Evolutionary conservation across 371 early-diverging fungal genomes (phyloP).

Genomic region (Lichtheimia ornata): DNA sequence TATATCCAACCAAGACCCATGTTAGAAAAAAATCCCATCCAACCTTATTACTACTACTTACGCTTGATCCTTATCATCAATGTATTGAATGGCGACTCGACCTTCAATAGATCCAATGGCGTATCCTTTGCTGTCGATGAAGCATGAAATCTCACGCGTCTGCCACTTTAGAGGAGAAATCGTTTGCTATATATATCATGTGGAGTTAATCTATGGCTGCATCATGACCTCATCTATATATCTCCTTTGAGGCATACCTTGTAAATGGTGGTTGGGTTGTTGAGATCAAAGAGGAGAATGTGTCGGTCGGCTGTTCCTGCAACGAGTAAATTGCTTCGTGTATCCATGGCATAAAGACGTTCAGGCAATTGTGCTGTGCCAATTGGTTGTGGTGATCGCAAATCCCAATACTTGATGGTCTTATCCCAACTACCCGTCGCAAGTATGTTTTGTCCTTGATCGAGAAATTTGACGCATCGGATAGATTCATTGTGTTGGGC

Average conservation of each 20-base stretch:
- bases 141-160: slow-evolving; percentile 78
- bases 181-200: slow-evolving; percentile 18
- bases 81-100: slow-evolving; percentile 86
- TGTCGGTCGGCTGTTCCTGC: slow-evolving; percentile 63
- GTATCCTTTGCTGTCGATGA: slow-evolving; percentile 80
- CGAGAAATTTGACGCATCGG: slow-evolving; percentile 71
- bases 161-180: slow-evolving; percentile 76
- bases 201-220: background rate
- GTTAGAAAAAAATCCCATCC: background rate
- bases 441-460: slow-evolving; percentile 64
- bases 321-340: slow-evolving; percentile 47
- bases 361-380: slow-evolving; percentile 79
- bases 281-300: slow-evolving; percentile 77
- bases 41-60: slow-evolving; percentile 24
- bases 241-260: slow-evolving; percentile 40
- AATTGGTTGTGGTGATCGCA: slow-evolving; percentile 74
- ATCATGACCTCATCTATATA: background rate
- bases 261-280: slow-evolving; percentile 75
- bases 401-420: slow-evolving; percentile 94
- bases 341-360: slow-evolving; percentile 90
- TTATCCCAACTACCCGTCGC: slow-evolving; percentile 97
- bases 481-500: slow-evolving; percentile 84
- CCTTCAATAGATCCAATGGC: slow-evolving; percentile 92
- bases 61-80: slow-evolving; percentile 74
- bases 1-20: slow-evolving; percentile 17